phyloP scores from a whole-genome alignment of 1,284 basidiomycete species.

The Stereum hirsutum region DNA sequence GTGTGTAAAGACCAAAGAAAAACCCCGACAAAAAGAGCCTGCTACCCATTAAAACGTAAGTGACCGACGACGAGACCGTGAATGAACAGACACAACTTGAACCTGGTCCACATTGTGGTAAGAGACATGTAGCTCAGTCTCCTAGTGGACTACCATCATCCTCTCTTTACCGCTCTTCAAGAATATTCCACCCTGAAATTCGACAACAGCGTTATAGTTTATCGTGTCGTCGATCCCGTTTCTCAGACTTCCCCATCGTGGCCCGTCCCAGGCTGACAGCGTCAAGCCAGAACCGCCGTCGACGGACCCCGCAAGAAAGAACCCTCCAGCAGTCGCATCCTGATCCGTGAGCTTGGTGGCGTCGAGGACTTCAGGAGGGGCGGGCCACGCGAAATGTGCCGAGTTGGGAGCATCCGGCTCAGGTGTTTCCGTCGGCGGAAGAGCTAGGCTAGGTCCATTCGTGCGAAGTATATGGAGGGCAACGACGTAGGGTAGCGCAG shows the following conservation, averaged over 20 bases:
- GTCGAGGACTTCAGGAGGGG: constrained; percentile 4
- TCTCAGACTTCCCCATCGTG: constrained; percentile 6
- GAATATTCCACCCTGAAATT: constrained; percentile 8
- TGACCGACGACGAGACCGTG: too few relatives aligned
- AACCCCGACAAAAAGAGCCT: too few relatives aligned
- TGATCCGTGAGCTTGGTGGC: background rate
- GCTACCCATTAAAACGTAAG: too few relatives aligned
- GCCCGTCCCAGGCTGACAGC: constrained; percentile 5
- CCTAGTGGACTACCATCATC: constrained; percentile 2
- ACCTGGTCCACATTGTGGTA: too few relatives aligned
- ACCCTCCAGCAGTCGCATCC: constrained; percentile 4
- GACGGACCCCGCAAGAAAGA: constrained; percentile 2
- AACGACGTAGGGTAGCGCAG: constrained; percentile 1
- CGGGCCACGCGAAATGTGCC: constrained; percentile 6
- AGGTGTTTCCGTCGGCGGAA: background rate
- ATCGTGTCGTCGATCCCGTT: constrained; percentile 9
- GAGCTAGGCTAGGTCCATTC: background rate
- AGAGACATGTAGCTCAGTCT: too few relatives aligned
- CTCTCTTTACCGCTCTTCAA: constrained; percentile 3
- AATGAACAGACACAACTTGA: too few relatives aligned
- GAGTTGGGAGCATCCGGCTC: constrained; percentile 5
- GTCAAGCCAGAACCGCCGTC: constrained; percentile 3
- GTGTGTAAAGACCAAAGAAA: too few relatives aligned
- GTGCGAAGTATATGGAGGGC: constrained; percentile 5
- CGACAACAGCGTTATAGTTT: constrained; percentile 6